Evolutionary conservation across 148 eudicot genomes (phyloP).

Genomic region (Camellia granthamiana): DNA sequence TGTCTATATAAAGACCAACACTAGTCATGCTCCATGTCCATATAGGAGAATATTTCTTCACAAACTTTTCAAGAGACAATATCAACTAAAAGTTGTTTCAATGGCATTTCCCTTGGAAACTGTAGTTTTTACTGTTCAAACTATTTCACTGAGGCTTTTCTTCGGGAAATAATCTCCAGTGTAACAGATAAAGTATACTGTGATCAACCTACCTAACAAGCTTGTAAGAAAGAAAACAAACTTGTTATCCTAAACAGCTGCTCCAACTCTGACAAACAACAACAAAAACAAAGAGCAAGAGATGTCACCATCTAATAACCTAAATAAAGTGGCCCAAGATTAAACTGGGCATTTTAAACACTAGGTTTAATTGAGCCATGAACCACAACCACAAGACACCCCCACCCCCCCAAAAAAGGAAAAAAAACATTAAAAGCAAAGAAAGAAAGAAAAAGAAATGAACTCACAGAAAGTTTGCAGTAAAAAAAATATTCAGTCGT

Average conservation of each 20-base stretch:
- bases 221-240: background rate
- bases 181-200: background rate
- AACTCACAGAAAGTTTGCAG: too few relatives aligned
- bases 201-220: background rate
- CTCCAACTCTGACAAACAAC: background rate
- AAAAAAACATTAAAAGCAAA: too few relatives aligned
- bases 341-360: background rate
- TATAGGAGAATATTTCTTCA: background rate
- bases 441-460: too few relatives aligned
- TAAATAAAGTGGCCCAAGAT: background rate
- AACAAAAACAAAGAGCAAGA: background rate
- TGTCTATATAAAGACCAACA: too few relatives aligned
- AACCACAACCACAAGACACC: too few relatives aligned
- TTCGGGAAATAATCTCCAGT: background rate
- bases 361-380: too few relatives aligned
- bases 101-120: background rate
- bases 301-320: constrained; percentile 1
- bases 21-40: too few relatives aligned
- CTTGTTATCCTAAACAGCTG: background rate
- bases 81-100: background rate
- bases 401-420: too few relatives aligned
- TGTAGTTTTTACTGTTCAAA: background rate
- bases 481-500: background rate
- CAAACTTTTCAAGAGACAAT: background rate
- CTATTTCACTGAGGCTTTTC: background rate